Percentiles rank a stretch among this genome's conserved stretches.
Conservation (phyloP, 2,329 filamentous ascomycete species). For the Trichoderma oligosporum region DNA sequence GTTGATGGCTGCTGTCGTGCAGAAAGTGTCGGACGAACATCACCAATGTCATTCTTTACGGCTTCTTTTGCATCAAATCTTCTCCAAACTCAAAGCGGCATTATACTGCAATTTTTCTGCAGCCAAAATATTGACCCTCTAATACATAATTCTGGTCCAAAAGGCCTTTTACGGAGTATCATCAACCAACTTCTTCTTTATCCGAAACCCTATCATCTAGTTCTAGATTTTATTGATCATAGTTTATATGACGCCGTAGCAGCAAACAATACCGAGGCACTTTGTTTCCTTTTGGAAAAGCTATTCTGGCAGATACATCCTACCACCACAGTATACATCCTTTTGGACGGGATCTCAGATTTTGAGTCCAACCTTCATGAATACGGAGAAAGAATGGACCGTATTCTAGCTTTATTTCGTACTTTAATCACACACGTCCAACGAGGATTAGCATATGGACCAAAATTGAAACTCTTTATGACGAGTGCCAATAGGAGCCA, state of each 20-base stretch:
- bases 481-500: conserved; percentile 11
- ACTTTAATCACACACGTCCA: not conserved
- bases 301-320: conserved; percentile 12
- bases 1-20: conserved; percentile 7
- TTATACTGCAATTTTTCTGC: conserved; percentile 13
- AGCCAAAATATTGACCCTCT: not conserved
- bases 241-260: conserved; percentile 7
- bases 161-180: conserved; percentile 1
- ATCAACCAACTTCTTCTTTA: conserved; percentile 6
- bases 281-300: conserved; percentile 6
- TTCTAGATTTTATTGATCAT: conserved; percentile 5
- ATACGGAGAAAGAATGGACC: conserved; percentile 11
- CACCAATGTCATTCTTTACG: conserved; percentile 12
- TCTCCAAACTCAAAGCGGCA: not conserved
- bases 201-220: conserved; percentile 2
- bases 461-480: conserved; percentile 13
- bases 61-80: conserved; percentile 12
- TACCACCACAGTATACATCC: not conserved
- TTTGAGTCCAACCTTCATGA: conserved; percentile 2
- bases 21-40: conserved; percentile 8
- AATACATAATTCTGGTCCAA: not conserved
- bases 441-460: not conserved
- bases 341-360: conserved; percentile 9
- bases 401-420: not conserved
- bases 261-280: conserved; percentile 4